These are phyloP conservation scores for Lagenidium giganteum DNA, from an alignment of 352 stramenopile species.

Conservation along the genomic window DNA sequence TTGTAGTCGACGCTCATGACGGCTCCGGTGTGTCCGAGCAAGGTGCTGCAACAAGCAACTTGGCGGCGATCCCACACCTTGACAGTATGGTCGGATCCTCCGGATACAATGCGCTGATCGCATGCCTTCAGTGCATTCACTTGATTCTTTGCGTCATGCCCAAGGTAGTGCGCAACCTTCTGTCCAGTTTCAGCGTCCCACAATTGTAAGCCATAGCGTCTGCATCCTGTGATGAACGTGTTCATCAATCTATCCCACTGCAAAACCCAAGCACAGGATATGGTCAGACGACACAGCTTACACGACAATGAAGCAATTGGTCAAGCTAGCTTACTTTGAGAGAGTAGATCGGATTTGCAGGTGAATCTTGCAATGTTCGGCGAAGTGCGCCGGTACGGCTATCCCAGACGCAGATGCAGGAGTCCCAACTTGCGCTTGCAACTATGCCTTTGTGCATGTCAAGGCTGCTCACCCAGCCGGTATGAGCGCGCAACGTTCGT, in stretches of 20 bases:
- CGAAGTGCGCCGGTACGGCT: conserved; percentile 10
- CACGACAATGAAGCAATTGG: background rate
- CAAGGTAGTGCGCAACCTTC: conserved; percentile 13
- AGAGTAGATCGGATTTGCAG: conserved; percentile 23
- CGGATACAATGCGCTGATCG: conserved; percentile 11
- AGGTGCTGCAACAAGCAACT: conserved; percentile 8
- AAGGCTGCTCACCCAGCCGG: conserved; percentile 20
- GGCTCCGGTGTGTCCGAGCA: conserved; percentile 15
- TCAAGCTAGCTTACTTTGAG: conserved; percentile 13
- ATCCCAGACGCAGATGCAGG: conserved; percentile 21
- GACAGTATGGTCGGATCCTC: conserved; percentile 19
- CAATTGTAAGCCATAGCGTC: conserved; percentile 18
- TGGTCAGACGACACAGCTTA: background rate
- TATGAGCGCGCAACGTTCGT: conserved; percentile 19
- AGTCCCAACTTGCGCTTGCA: conserved; percentile 17
- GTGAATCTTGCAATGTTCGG: conserved; percentile 13
- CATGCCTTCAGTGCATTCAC: conserved; percentile 24
- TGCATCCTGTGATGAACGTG: conserved; percentile 16
- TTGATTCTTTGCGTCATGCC: conserved; percentile 20
- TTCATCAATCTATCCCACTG: conserved; percentile 17
- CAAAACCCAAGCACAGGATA: background rate
- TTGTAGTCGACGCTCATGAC: conserved; percentile 26
- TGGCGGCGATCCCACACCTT: conserved; percentile 27
- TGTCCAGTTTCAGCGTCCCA: conserved; percentile 20
- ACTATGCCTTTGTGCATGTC: conserved; percentile 2